Evolutionary conservation across 257 asterid species (phyloP), one percentile per base, ranked within the genome.

Genomic region (Penstemon davidsonii): DNA sequence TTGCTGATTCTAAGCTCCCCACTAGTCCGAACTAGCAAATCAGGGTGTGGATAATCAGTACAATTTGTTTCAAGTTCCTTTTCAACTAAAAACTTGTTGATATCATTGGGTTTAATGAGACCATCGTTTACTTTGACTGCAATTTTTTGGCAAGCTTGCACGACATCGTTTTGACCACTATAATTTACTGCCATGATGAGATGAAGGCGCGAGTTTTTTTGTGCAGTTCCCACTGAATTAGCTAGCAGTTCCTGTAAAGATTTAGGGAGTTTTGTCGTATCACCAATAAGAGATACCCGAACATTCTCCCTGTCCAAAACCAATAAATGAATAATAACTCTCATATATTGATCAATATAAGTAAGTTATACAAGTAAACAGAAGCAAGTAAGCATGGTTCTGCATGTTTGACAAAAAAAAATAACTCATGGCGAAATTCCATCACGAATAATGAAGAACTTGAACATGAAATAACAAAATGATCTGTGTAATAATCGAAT

Each of bases 1-100:
- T 88, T 88, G 58, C 96, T 82, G 62, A 88, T 71, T 57, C 93
- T 79, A 55, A 71, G 79, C 79, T 88, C 96, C 4, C 90, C 96
- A 71, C 96, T 86, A 19, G 93, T 86, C 52, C 90, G 71, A 59
- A 86, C 82, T 25, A 88, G 82, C 61, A 88, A 80, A 76, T 85
- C 89, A 40, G 95, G 86, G 59, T 60, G 43, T 0, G 88, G 90
- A 44, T 82, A 78, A 65, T 69, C 78, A 2, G 82, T 62, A 56
- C 86, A 85, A 40, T 66, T 79, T 7, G 95, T 86, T 63, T 80
- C 81, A 33, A 88, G 81, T 58, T 84, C 93, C 55, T 62, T 75
- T 72, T 82, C 85, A 10, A 88, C 37, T 39, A 79, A 55, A 40
- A 49, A 47, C 69, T 73, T 79, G 46, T 76, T 71, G 65, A 83